Evolutionary conservation across 2,329 filamentous ascomycete species (phyloP).

Genomic region (Xylariales sp.): DNA sequence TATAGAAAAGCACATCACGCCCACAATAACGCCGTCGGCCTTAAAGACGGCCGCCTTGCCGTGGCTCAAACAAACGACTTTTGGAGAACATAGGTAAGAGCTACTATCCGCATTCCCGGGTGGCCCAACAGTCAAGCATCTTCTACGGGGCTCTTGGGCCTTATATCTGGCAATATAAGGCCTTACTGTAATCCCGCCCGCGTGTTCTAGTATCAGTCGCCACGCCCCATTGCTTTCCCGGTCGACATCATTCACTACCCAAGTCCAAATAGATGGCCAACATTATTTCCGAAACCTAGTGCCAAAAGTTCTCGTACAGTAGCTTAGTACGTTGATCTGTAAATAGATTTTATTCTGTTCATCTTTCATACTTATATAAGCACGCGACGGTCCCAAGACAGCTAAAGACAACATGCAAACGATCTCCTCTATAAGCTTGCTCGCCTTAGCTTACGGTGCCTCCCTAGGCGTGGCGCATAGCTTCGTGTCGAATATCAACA

Average conservation of each 20-base stretch:
- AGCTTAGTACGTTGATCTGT: neutral
- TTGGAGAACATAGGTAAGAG: slow-evolving; percentile 1
- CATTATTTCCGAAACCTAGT: neutral
- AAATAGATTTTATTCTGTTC: neutral
- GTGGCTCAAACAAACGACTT: slow-evolving; percentile 1
- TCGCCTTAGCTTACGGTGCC: slow-evolving; percentile 25
- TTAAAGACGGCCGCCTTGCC: slow-evolving; percentile 15
- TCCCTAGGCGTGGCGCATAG: slow-evolving; percentile 39
- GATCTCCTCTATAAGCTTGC: slow-evolving; percentile 1
- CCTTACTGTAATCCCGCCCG: neutral
- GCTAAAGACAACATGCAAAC: slow-evolving; percentile 27
- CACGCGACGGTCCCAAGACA: neutral
- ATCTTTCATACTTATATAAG: neutral
- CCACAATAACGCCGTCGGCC: slow-evolving; percentile 3
- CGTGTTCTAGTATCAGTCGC: neutral
- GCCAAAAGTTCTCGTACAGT: neutral
- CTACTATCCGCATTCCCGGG: slow-evolving; percentile 26
- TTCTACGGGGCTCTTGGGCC: neutral
- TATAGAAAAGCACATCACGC: slow-evolving; percentile 22
- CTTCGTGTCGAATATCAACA: slow-evolving; percentile 47
- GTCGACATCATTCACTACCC: neutral
- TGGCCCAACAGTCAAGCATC: slow-evolving; percentile 4
- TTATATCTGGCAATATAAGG: slow-evolving; percentile 19
- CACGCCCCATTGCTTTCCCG: neutral
- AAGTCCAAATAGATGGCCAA: neutral